Evolutionary conservation across 2,329 filamentous ascomycete genomes (phyloP).

Genomic region (Nemania diffusa): DNA sequence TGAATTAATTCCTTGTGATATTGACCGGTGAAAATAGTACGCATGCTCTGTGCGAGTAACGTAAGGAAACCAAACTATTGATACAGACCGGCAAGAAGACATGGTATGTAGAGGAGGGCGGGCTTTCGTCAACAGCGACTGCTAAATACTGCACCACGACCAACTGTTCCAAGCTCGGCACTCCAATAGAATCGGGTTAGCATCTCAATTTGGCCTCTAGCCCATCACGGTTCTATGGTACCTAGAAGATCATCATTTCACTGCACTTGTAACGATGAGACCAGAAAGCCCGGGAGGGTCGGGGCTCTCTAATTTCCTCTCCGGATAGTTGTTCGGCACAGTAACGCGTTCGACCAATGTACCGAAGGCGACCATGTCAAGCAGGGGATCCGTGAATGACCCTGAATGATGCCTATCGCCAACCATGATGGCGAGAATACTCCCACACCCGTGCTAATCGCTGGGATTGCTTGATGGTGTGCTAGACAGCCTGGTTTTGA

Average conservation of each 20-base stretch:
- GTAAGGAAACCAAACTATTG: slow-evolving; percentile 12
- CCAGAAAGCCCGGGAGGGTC: neutral
- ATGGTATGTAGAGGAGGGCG: slow-evolving; percentile 4
- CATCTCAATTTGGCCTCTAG: slow-evolving; percentile 4
- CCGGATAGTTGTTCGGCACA: neutral
- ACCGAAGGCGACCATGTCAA: neutral
- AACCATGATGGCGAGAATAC: neutral
- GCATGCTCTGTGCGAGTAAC: slow-evolving; percentile 10
- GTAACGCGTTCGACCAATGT: neutral
- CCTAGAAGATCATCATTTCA: slow-evolving; percentile 3
- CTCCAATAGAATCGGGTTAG: slow-evolving; percentile 7
- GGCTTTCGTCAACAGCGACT: neutral
- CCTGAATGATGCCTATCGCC: neutral
- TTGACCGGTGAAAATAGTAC: slow-evolving; percentile 20
- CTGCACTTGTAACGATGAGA: neutral
- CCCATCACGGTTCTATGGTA: neutral
- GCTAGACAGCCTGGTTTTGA: slow-evolving; percentile 5
- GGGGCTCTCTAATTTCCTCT: slow-evolving; percentile 2
- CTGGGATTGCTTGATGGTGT: neutral
- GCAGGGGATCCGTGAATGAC: neutral
- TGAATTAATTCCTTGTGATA: slow-evolving; percentile 19
- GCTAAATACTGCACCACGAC: slow-evolving; percentile 3
- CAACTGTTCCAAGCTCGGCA: slow-evolving; percentile 15
- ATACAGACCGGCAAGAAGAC: slow-evolving; percentile 15
- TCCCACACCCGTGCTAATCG: neutral